These are phyloP conservation scores for Penicillium coprophilum DNA, from an alignment of 495 filamentous ascomycete species.

Conservation along the genomic window DNA sequence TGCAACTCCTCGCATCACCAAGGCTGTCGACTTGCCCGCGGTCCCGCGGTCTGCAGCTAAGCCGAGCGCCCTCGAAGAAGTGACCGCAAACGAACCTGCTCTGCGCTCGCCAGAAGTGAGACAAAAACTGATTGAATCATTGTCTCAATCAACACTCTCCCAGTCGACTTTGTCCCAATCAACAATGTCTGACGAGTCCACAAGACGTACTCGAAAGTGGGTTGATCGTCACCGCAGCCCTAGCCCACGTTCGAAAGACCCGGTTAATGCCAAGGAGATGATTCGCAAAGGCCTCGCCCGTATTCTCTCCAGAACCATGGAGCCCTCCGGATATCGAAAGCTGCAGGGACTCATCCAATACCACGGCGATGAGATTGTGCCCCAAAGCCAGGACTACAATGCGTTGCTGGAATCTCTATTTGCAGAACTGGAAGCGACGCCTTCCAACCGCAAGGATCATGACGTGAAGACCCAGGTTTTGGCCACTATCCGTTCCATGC, in stretches of 20 bases:
- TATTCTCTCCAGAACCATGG: slow-evolving; percentile 67
- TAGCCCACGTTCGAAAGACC: slow-evolving; percentile 46
- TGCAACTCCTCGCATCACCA: slow-evolving; percentile 15
- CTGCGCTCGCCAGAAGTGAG: slow-evolving; percentile 14
- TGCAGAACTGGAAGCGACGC: slow-evolving; percentile 66
- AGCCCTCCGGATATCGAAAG: slow-evolving; percentile 86
- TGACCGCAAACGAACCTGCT: slow-evolving; percentile 24
- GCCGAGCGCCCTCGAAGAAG: slow-evolving; percentile 30
- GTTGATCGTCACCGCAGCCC: slow-evolving; percentile 34
- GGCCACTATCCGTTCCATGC: slow-evolving; percentile 73
- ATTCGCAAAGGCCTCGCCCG: slow-evolving; percentile 76
- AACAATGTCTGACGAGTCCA: slow-evolving; percentile 13
- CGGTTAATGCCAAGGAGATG: slow-evolving; percentile 52
- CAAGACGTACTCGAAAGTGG: slow-evolving; percentile 29
- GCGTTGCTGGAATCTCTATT: slow-evolving; percentile 72
- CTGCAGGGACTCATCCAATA: slow-evolving; percentile 77
- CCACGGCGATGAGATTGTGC: slow-evolving; percentile 55
- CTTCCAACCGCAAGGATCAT: slow-evolving; percentile 31
- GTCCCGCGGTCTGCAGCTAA: slow-evolving; percentile 24
- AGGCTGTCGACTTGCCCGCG: slow-evolving; percentile 19
- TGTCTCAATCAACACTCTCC: slow-evolving; percentile 9
- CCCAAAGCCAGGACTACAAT: slow-evolving; percentile 59
- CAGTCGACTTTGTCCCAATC: slow-evolving; percentile 8
- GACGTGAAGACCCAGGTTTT: slow-evolving; percentile 85
- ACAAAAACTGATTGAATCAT: slow-evolving; percentile 24